Conservation (phyloP, 2,329 filamentous ascomycete genomes). For the Monosporascus sp. region DNA sequence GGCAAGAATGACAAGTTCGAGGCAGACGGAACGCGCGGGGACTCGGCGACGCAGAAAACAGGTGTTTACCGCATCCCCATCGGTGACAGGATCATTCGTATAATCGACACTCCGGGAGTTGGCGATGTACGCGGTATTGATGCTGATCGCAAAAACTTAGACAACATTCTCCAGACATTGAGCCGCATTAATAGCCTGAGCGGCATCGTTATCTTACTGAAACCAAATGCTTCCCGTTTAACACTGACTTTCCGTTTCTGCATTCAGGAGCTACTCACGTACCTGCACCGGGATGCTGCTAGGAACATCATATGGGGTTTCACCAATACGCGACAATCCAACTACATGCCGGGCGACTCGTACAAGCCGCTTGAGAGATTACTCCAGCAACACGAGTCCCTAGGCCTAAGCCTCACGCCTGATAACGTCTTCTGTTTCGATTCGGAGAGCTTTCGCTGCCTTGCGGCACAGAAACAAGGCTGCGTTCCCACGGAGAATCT, state of each 20-base stretch:
- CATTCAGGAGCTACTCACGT: slow-evolving; percentile 33
- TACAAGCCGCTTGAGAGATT: slow-evolving; percentile 28
- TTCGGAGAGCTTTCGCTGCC: slow-evolving; percentile 37
- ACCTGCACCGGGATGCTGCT: slow-evolving; percentile 31
- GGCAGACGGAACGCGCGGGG: slow-evolving; percentile 23
- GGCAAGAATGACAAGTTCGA: slow-evolving; percentile 25
- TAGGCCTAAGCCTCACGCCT: slow-evolving; percentile 23
- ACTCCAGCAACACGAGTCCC: slow-evolving; percentile 21
- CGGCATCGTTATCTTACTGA: slow-evolving; percentile 36
- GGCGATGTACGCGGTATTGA: slow-evolving; percentile 33
- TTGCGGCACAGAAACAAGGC: slow-evolving; percentile 30
- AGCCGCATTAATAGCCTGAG: slow-evolving; percentile 30
- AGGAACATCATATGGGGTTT: slow-evolving; percentile 38
- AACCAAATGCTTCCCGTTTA: slow-evolving; percentile 32
- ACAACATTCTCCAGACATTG: slow-evolving; percentile 30
- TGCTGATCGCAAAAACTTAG: slow-evolving; percentile 33
- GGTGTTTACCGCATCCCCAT: slow-evolving; percentile 27
- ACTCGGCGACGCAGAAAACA: slow-evolving; percentile 32
- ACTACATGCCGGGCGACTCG: slow-evolving; percentile 36
- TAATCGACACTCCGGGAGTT: slow-evolving; percentile 39
- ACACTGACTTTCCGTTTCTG: slow-evolving; percentile 33
- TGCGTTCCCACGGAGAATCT: slow-evolving; percentile 22
- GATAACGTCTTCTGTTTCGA: slow-evolving; percentile 35
- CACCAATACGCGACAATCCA: slow-evolving; percentile 35
- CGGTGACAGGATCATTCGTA: slow-evolving; percentile 22